Evolutionary conservation across 2,329 filamentous ascomycete species (phyloP).

Genomic region (Stachybotrys echinatus): DNA sequence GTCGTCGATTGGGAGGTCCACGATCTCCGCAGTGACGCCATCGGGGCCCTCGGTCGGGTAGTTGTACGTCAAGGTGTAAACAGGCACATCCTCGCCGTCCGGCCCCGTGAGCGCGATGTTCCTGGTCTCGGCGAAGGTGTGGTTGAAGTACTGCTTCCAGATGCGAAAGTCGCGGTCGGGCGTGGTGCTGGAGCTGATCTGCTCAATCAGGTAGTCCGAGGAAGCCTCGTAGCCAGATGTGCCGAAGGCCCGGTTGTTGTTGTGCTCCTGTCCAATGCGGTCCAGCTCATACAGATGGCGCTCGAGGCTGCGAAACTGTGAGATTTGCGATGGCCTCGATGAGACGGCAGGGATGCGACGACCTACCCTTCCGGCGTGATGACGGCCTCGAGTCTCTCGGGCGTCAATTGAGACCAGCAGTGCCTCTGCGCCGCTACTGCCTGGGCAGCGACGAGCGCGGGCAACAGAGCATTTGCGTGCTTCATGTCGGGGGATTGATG

Average conservation of each 20-base stretch:
- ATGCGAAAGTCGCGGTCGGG: slow-evolving; percentile 37
- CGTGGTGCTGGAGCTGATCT: slow-evolving; percentile 24
- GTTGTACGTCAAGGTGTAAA: slow-evolving; percentile 34
- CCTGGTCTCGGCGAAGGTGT: slow-evolving; percentile 36
- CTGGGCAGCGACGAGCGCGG: not conserved
- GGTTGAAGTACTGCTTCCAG: slow-evolving; percentile 37
- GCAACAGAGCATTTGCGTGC: not conserved
- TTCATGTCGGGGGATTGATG: too few relatives aligned
- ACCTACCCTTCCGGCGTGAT: slow-evolving; percentile 25
- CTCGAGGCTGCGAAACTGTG: slow-evolving; percentile 26
- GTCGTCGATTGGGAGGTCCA: slow-evolving; percentile 26
- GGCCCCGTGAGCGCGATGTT: slow-evolving; percentile 39
- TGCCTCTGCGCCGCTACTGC: not conserved
- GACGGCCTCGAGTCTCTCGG: slow-evolving; percentile 33
- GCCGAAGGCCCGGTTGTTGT: slow-evolving; percentile 56
- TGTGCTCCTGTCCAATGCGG: slow-evolving; percentile 47
- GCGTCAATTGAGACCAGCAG: slow-evolving; percentile 18
- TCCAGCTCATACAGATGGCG: slow-evolving; percentile 48
- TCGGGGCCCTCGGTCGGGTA: slow-evolving; percentile 25
- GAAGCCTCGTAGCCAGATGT: slow-evolving; percentile 54
- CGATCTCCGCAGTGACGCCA: slow-evolving; percentile 24
- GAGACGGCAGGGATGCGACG: not conserved
- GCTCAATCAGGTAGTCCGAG: slow-evolving; percentile 49
- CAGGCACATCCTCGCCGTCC: slow-evolving; percentile 36
- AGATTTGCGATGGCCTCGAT: not conserved